Evolutionary conservation across 768 basidiomycete genomes (phyloP), one percentile per base, ranked within the genome.

Genomic region (Mycena kentingensis): DNA sequence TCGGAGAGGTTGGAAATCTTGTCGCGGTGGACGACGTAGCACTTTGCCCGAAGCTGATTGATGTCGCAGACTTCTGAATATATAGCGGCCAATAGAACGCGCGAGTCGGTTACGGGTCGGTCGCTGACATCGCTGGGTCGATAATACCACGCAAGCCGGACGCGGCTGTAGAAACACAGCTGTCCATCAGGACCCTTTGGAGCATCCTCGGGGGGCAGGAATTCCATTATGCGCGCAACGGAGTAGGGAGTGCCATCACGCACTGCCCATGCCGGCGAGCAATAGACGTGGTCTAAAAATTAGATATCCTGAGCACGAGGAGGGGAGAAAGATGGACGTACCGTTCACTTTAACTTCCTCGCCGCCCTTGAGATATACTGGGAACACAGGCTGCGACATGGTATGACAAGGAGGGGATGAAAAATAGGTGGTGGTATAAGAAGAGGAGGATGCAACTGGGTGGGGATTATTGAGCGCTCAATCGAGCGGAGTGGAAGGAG

Each of bases 41-140:
- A 98, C 73, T 85, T 90, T 38, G 88, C 89, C 60, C 95, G 85
- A 56, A 99, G 80, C 76, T 96, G 90, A 70, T 85, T 88, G 71
- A 97, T 84, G 72, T 97, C 95, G 77, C 93, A 92, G 46, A 94
- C 83, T 76, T 98, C 96, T 49, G 93, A 90, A 75, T 94, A 96
- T 71, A 98, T 96, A 58, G 95, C 92, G 38, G 95, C 94, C 56
- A 96, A 82, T 54, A 99, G 82, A 39, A 97, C 79, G 57, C 97
- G 88, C 60, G 88, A 88, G 76, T 99, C 96, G 52, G 89, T 83
- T 53, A 93, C 87, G 25, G 87, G 82, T 52, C 95, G 88, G 75
- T 93, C 92, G 67, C 87, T 91, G 61, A 98, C 90, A 81, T 98
- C 96, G 72, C 88, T 84, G 46, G 93, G 93, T 60, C 96, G 90